Evolutionary conservation across 1,284 basidiomycete species (phyloP).

Genomic region (Pholiota adiposa): DNA sequence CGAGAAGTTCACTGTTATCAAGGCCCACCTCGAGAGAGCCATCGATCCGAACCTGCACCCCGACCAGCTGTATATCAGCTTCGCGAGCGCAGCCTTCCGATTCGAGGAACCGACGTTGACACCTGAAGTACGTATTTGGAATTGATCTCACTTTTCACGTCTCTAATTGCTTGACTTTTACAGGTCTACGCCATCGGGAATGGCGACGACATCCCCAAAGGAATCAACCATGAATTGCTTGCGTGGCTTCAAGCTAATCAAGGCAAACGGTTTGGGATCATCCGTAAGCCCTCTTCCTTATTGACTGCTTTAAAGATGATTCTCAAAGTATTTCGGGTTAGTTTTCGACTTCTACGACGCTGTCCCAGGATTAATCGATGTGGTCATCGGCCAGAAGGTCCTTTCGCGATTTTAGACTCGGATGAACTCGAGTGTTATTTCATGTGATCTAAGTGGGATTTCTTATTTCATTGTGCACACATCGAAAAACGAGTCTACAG

Average conservation of each 20-base stretch:
- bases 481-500: background rate
- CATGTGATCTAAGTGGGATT: conserved; percentile 3
- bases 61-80: conserved; percentile 48
- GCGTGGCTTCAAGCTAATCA: conserved; percentile 42
- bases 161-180: background rate
- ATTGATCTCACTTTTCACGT: background rate
- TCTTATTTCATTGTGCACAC: background rate
- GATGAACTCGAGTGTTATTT: background rate
- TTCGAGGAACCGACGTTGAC: conserved; percentile 24
- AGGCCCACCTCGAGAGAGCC: conserved; percentile 42
- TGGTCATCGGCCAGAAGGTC: conserved; percentile 32
- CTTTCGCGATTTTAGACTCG: conserved; percentile 1
- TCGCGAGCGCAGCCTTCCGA: conserved; percentile 44
- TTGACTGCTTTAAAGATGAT: background rate
- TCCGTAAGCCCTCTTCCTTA: conserved; percentile 36
- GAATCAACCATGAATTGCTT: conserved; percentile 45
- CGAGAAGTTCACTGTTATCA: conserved; percentile 42
- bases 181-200: conserved; percentile 47
- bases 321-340: conserved; percentile 11
- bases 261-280: conserved; percentile 45
- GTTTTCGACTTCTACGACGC: conserved; percentile 48
- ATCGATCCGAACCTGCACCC: conserved; percentile 28
- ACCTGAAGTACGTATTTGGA: conserved; percentile 23
- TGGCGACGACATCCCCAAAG: conserved; percentile 29
- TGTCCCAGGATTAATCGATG: conserved; percentile 43